Evolutionary conservation across 345 rosid genomes (phyloP).

Genomic region (Brassica rapa): DNA sequence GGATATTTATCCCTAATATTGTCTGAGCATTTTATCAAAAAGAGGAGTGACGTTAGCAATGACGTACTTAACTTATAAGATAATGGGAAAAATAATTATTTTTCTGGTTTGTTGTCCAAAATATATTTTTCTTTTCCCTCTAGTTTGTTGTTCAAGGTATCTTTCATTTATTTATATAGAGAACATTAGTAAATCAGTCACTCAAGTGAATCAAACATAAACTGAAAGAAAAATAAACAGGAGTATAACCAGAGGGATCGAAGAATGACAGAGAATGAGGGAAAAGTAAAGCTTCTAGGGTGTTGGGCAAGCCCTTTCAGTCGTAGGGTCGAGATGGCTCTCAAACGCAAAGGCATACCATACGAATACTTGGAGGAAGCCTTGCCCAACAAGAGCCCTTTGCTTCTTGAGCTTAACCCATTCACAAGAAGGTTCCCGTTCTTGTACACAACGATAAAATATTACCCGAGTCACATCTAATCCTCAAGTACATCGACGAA

Average conservation of each 20-base stretch:
- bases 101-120: background rate
- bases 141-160: background rate
- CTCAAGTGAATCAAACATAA: background rate
- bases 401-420: conserved; percentile 2
- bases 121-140: background rate
- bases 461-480: background rate
- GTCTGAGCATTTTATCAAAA: background rate
- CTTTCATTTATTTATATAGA: background rate
- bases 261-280: background rate
- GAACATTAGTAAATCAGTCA: background rate
- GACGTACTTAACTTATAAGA: background rate
- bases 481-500: conserved; percentile 39
- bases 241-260: background rate
- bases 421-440: conserved; percentile 47
- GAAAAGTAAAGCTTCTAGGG: background rate
- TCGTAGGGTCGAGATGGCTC: conserved; percentile 7
- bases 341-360: conserved; percentile 42
- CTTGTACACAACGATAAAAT: conserved; percentile 43
- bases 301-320: conserved; percentile 8
- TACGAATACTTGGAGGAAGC: background rate
- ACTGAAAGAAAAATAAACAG: background rate
- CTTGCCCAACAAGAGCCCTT: background rate
- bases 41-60: background rate
- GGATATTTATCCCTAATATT: too few relatives aligned
- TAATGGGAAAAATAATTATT: background rate